Percentiles rank a stretch among this genome's conserved stretches.
phyloP scores from a whole-genome alignment of 108 stramenopile species.

The Schizochytrium sp. region DNA sequence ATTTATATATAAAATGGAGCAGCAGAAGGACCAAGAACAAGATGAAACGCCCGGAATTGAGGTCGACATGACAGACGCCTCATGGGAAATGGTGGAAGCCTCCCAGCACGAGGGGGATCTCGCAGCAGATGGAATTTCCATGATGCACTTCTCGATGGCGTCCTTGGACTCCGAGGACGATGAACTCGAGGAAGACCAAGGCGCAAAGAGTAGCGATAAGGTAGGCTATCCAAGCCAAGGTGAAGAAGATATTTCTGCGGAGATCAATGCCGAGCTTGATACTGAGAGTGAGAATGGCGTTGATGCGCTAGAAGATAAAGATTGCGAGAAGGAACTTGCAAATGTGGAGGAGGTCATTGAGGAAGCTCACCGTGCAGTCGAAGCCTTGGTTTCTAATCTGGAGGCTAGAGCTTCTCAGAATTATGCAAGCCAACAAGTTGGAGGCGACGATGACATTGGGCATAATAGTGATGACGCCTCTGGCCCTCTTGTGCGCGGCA shows the following conservation, averaged over 20 bases:
- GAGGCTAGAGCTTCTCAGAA: too few relatives aligned
- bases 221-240: too few relatives aligned
- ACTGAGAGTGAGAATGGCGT: background rate
- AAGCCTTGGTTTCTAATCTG: too few relatives aligned
- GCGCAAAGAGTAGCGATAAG: background rate
- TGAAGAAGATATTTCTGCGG: background rate
- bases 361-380: background rate
- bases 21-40: too few relatives aligned
- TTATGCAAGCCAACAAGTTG: too few relatives aligned
- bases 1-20: too few relatives aligned
- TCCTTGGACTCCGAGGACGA: background rate
- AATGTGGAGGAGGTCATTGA: background rate
- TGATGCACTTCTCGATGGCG: background rate
- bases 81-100: slow-evolving; percentile 16
- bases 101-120: background rate
- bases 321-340: background rate
- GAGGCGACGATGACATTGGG: too few relatives aligned
- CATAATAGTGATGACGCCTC: too few relatives aligned
- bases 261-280: background rate
- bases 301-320: background rate
- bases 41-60: too few relatives aligned
- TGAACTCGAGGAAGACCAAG: slow-evolving; percentile 1
- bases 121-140: background rate
- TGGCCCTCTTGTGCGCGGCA: too few relatives aligned
- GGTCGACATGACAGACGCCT: background rate